Evolutionary conservation across 2,329 filamentous ascomycete species (phyloP), one percentile per base, ranked within the genome.

Genomic region (Nothophaeocryptopus gaeumannii): DNA sequence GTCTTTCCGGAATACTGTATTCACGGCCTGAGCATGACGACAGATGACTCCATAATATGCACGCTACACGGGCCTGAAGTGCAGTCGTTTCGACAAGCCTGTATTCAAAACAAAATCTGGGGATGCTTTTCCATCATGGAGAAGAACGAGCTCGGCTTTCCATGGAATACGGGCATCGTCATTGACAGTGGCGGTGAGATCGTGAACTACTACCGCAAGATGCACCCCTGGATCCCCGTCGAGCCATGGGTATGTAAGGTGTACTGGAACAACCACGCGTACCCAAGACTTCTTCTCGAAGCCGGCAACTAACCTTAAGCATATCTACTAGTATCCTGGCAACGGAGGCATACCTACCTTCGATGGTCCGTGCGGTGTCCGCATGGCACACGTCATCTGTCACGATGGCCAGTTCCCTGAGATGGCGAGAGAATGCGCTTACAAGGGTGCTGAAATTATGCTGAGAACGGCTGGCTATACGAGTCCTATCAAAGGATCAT

Each of bases 71-170:
- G 63, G 8, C 61, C 60, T n/a, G 63, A 65, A 51, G 61, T 66
- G n/a, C 49, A 50, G 9, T 56, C 58, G 8, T 63, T 66, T 54
- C 58, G 62, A 45, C 31, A 52, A 20, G 59, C 58, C 5, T 66
- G 63, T 52, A 51, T 50, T 14, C 32, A 57, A 16, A 51, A 62
- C 44, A 51, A 46, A 2, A 61, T 66, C 48, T 65, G 63, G 63
- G 63, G 59, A 32, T 61, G 62, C 31, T 65, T 64, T 53, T 58
- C 54, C 52, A 66, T 66, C 54, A 66, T 66, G 61, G 62, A 66
- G 41, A 54, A 45, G 36, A 57, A 62, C 36, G 37, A 47, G 8
- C 53, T 62, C 26, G 61, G 60, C 13, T 50, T 57, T 39, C 60
- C 60, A 2, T 62, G 61, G 61, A 63, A 63, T 37, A 56, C 56